Percentiles rank a stretch among this genome's conserved stretches.
These are phyloP conservation scores for Keithomyces neogunnii DNA, from an alignment of 2,329 filamentous ascomycete species.

Conservation along the genomic window DNA sequence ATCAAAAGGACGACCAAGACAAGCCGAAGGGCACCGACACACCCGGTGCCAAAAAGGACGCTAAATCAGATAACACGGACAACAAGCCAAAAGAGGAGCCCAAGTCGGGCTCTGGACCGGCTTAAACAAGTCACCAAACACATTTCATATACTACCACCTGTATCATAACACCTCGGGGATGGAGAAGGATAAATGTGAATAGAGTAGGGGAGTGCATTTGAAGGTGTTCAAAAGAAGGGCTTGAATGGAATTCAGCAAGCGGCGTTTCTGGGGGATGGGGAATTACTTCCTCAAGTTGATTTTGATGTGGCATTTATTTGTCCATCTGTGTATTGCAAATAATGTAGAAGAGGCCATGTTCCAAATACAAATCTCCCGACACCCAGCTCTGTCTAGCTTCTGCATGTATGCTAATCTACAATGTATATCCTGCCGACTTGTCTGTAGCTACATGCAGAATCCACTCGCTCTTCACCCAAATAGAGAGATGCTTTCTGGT, in stretches of 20 bases:
- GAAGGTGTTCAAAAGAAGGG: slow-evolving; percentile 26
- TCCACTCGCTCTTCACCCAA: background rate
- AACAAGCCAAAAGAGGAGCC: slow-evolving; percentile 19
- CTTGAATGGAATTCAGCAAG: slow-evolving; percentile 8
- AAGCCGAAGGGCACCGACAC: slow-evolving; percentile 13
- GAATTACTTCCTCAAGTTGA: background rate
- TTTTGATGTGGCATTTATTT: background rate
- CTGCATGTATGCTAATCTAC: background rate
- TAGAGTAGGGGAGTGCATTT: slow-evolving; percentile 22
- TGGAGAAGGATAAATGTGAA: background rate
- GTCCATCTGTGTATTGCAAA: slow-evolving; percentile 20
- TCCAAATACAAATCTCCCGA: slow-evolving; percentile 28
- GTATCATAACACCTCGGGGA: slow-evolving; percentile 13
- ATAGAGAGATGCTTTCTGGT: background rate
- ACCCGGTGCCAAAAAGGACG: slow-evolving; percentile 14
- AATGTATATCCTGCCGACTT: background rate
- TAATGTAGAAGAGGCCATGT: slow-evolving; percentile 19
- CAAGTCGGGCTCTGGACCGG: slow-evolving; percentile 25
- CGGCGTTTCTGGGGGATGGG: slow-evolving; percentile 13
- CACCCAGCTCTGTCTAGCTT: slow-evolving; percentile 3
- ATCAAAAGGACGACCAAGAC: slow-evolving; percentile 30
- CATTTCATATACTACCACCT: slow-evolving; percentile 6
- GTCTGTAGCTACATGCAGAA: background rate
- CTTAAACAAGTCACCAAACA: slow-evolving; percentile 10
- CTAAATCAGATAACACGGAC: slow-evolving; percentile 7